These are phyloP conservation scores for Apocynum venetum DNA, from an alignment of 257 asterid species.

Conservation along the genomic window DNA sequence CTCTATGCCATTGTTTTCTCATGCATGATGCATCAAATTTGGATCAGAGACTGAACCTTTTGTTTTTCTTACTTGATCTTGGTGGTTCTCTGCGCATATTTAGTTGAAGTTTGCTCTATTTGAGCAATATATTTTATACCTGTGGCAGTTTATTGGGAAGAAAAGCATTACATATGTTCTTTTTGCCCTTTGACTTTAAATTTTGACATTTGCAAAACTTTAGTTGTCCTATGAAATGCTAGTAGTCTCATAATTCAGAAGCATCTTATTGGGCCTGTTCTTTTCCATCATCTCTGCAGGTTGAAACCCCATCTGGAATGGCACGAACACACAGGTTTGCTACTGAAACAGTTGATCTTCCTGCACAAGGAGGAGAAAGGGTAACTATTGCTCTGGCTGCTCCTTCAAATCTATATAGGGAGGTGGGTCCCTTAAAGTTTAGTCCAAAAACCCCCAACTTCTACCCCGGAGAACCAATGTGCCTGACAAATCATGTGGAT, in stretches of 20 bases:
- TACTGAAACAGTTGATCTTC: slow-evolving; percentile 92
- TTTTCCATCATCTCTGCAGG: slow-evolving; percentile 37
- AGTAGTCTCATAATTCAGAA: neutral
- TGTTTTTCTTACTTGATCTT: neutral
- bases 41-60: neutral
- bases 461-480: slow-evolving; percentile 92
- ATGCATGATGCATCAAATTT: neutral
- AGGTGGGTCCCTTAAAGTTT: slow-evolving; percentile 75
- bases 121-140: neutral
- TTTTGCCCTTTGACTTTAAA: neutral
- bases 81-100: neutral
- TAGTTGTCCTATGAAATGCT: neutral
- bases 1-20: neutral
- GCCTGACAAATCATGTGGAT: slow-evolving; percentile 79
- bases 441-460: slow-evolving; percentile 70
- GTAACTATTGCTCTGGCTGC: slow-evolving; percentile 90
- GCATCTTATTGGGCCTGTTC: neutral
- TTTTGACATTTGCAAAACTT: neutral
- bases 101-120: neutral
- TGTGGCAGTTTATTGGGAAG: neutral
- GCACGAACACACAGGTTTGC: slow-evolving; percentile 95
- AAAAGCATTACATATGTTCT: neutral
- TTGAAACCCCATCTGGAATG: slow-evolving; percentile 83
- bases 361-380: slow-evolving; percentile 93
- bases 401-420: slow-evolving; percentile 58